These are phyloP conservation scores for Diaporthe caulivora DNA, from an alignment of 2,329 filamentous ascomycete genomes.

Conservation along the genomic window DNA sequence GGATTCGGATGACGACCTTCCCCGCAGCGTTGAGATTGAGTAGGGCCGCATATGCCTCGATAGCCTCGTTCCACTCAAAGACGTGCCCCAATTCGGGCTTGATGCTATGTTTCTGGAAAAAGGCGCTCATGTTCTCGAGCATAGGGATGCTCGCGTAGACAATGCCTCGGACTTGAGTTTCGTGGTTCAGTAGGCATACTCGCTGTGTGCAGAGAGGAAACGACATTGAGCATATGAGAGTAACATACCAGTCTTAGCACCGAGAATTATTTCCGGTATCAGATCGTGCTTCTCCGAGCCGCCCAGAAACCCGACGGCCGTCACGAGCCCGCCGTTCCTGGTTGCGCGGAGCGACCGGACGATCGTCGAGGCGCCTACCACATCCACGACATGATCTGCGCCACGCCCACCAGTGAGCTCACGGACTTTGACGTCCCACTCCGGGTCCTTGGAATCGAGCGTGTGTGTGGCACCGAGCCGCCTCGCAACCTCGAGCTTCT, in stretches of 20 bases:
- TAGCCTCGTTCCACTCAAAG: conserved; percentile 5
- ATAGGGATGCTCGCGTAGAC: conserved; percentile 7
- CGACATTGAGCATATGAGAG: neutral
- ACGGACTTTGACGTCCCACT: conserved; percentile 10
- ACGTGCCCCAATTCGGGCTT: neutral
- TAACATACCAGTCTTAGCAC: conserved; percentile 13
- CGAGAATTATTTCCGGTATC: neutral
- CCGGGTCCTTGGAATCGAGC: conserved; percentile 12
- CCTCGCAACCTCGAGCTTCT: conserved; percentile 13
- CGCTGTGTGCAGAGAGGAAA: neutral
- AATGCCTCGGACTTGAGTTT: conserved; percentile 1
- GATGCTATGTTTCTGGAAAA: neutral
- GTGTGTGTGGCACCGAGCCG: neutral
- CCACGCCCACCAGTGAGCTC: conserved; percentile 17
- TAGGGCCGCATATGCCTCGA: conserved; percentile 4
- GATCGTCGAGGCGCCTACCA: conserved; percentile 14
- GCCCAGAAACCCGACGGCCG: neutral
- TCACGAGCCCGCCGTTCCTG: neutral
- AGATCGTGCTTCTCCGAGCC: conserved; percentile 14
- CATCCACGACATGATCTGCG: conserved; percentile 9
- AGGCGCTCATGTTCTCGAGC: conserved; percentile 8
- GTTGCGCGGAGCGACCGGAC: conserved; percentile 2
- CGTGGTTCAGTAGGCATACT: neutral
- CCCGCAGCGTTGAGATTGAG: conserved; percentile 7
- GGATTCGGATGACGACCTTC: conserved; percentile 14